These are phyloP conservation scores for Pilasporangium apinafurcum DNA, from an alignment of 352 stramenopile genomes.

Conservation along the genomic window DNA sequence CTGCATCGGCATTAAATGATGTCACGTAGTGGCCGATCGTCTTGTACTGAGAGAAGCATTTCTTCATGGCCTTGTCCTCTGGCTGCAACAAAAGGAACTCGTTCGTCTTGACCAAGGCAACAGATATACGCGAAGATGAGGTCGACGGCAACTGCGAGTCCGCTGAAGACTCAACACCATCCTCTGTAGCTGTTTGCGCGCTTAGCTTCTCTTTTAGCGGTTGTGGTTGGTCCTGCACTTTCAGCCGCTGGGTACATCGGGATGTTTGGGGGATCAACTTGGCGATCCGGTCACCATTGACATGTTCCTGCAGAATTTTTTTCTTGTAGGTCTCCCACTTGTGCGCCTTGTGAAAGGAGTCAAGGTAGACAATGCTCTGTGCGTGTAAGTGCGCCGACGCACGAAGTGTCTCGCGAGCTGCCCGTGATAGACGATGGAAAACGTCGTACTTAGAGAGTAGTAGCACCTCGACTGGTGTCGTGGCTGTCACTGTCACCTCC, in stretches of 20 bases:
- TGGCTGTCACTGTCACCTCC: slow-evolving; percentile 56
- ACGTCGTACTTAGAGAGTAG: slow-evolving; percentile 77
- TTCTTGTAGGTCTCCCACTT: slow-evolving; percentile 63
- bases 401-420: slow-evolving; percentile 46
- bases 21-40: slow-evolving; percentile 41
- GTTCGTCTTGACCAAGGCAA: slow-evolving; percentile 54
- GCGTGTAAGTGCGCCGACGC: slow-evolving; percentile 30
- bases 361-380: slow-evolving; percentile 53
- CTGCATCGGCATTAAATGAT: slow-evolving; percentile 53
- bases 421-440: slow-evolving; percentile 57
- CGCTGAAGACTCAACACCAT: not conserved
- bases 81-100: slow-evolving; percentile 42
- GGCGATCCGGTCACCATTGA: slow-evolving; percentile 41
- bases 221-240: not conserved
- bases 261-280: slow-evolving; percentile 23
- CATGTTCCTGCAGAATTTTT: slow-evolving; percentile 30
- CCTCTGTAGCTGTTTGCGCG: not conserved
- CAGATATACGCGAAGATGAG: too few species aligned
- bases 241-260: not conserved
- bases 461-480: slow-evolving; percentile 59
- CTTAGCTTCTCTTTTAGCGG: not conserved
- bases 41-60: slow-evolving; percentile 10
- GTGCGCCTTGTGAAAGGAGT: slow-evolving; percentile 61
- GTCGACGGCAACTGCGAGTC: too few species aligned
- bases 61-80: slow-evolving; percentile 5